Evolutionary conservation across 164 flowering plant species (phyloP), one percentile per base, ranked within the genome.

Genomic region (Nymphaea colorata): DNA sequence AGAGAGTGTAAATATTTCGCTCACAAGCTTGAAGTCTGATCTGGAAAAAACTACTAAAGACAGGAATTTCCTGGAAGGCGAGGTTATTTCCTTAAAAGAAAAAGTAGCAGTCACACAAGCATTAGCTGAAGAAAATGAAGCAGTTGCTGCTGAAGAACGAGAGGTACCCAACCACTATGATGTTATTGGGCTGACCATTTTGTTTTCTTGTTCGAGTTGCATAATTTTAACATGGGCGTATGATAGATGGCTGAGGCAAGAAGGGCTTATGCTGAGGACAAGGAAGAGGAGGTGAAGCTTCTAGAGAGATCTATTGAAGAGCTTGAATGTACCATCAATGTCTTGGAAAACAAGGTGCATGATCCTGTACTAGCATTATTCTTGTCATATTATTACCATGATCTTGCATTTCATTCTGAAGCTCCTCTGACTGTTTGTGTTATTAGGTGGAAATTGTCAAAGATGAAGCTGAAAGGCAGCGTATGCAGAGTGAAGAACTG

Each of bases 261-360:
- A 70, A 86, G 80, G 72, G 66, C 73, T 36, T 83, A 87, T 74
- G 89, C 87, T 44, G 91, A 83, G 71, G 94, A 87, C 42, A 92
- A 87, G 76, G 97, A 92, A 75, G 89, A 85, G 69, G 98, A 92
- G 76, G 91, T 89, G 73, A 86, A 79, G 76, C 86, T 95, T 61
- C 68, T 92, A 59, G 99, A 92, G 76, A 85, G 77, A 68, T 95
- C 99, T 67, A 88, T 95, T 64, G 92, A 92, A 81, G 98, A 95
- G 82, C 81, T 95, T 53, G 99, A 92, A 76, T 71, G 79, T 71
- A 95, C 97, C 11, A 69, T 95, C 42, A 81, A 88, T 77, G 96
- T 85, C 57, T 76, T 95, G 69, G 96, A 95, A 78, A 86, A 86
- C 78, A 84, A 95, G 93, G 99, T 92, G 63, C 69, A 73, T 60